Evolutionary conservation across 768 basidiomycete species (phyloP).

Genomic region (Hygrophorus russula): DNA sequence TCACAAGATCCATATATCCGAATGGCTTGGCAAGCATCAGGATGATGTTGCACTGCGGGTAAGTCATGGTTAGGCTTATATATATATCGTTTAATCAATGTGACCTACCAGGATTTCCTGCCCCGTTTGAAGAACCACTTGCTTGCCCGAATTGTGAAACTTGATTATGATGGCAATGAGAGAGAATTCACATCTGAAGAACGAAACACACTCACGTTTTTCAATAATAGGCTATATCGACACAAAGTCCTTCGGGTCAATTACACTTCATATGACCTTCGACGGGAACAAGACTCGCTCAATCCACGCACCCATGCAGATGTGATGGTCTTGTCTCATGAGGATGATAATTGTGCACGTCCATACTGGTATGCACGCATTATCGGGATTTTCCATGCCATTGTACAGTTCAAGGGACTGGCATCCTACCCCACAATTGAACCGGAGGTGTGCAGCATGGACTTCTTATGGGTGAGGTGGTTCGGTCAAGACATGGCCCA

Average conservation of each 20-base stretch:
- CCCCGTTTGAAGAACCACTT: slow-evolving; percentile 16
- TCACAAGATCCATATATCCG: slow-evolving; percentile 7
- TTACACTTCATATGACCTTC: slow-evolving; percentile 31
- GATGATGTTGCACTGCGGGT: slow-evolving; percentile 19
- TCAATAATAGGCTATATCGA: slow-evolving; percentile 10
- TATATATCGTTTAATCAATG: not conserved
- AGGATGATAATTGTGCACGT: no score
- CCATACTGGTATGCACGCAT: no score
- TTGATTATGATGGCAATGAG: slow-evolving; percentile 5
- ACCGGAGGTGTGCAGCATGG: slow-evolving; percentile 8
- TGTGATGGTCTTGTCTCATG: no score
- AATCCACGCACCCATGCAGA: no score
- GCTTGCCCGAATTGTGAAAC: slow-evolving; percentile 9
- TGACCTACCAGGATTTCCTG: slow-evolving; percentile 15
- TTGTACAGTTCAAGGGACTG: slow-evolving; percentile 9
- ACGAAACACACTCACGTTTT: slow-evolving; percentile 10
- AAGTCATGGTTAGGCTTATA: slow-evolving; percentile 6
- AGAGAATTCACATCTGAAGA: slow-evolving; percentile 6
- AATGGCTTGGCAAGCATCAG: slow-evolving; percentile 5
- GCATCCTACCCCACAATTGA: not conserved
- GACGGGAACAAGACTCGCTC: slow-evolving; percentile 24
- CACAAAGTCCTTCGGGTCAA: slow-evolving; percentile 19
- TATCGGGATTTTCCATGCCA: slow-evolving; percentile 20
- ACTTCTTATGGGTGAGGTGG: slow-evolving; percentile 20
- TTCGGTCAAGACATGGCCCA: no score